Evolutionary conservation across 257 asterid genomes (phyloP), one percentile per base, ranked within the genome.

Genomic region (Jasminum sambac): DNA sequence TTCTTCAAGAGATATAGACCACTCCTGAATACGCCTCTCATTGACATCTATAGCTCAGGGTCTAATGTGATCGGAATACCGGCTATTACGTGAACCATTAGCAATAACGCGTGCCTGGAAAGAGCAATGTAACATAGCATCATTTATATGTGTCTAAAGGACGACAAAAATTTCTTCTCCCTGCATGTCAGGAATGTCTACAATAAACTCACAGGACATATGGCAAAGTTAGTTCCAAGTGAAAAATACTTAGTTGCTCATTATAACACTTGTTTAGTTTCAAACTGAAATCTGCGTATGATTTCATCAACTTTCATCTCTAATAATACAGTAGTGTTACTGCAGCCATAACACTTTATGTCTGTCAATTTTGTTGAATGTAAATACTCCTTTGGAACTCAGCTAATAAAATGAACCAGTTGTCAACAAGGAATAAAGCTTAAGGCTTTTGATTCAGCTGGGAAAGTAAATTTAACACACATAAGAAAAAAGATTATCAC

Each of bases 281-380:
- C 99, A 72, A 95, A 95, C 78, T 95, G 98, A 84, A 95, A 95
- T 74, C 91, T 90, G 78, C 91, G 97, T 80, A 95, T 81, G 77
- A 88, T 97, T 30, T 97, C 98, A 70, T 98, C 99, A 83, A 95
- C 99, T 71, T 98, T 87, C 99, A 95, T 95, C 87, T 95, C 91
- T 79, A 95, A 95, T 80, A 95, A 95, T 44, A 95, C 97, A 69
- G 99, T 98, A 74, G 97, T 83, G 62, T 95, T 92, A 68, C 99
- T 95, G 84, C 99, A 91, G 55, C 99, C 99, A 71, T 91, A 95
- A 78, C 91, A 98, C 99, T 91, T 95, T 74, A 95, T 95, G 85
- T 95, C 99, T 78, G 97, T 90, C 60, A 95, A 74, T 82, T 95
- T 98, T 76, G 99, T 97, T 34, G 99, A 95, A 78, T 95, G 99